Conservation (phyloP, 345 rosid species). For the Raphanus raphanistrum region DNA sequence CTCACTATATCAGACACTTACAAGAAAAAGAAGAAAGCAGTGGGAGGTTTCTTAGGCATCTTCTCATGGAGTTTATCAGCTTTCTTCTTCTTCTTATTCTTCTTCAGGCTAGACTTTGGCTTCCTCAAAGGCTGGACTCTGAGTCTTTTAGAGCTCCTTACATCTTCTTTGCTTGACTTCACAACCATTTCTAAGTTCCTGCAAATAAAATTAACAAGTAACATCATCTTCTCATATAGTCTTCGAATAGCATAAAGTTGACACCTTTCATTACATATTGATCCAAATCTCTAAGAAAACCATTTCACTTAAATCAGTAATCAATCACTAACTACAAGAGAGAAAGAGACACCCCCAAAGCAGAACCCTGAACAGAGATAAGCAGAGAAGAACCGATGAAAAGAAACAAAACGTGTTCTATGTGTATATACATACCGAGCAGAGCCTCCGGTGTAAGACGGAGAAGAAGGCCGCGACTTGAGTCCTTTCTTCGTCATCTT, state of each 20-base stretch:
- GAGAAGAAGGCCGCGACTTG: slow-evolving; percentile 33
- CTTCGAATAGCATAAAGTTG: slow-evolving; percentile 1
- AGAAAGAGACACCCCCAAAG: background rate
- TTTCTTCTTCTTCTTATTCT: slow-evolving; percentile 43
- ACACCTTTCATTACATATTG: background rate
- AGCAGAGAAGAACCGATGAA: background rate
- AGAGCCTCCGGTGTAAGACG: slow-evolving; percentile 27
- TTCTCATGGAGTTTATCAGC: slow-evolving; percentile 42
- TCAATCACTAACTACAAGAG: background rate
- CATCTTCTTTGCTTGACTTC: slow-evolving; percentile 30
- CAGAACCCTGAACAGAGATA: slow-evolving; percentile 18
- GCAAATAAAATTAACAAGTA: background rate
- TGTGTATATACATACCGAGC: background rate
- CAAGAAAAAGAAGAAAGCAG: slow-evolving; percentile 91
- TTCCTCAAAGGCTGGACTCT: slow-evolving; percentile 36
- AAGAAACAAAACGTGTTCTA: too few species aligned
- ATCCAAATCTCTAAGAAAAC: background rate
- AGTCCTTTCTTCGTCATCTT: slow-evolving; percentile 42
- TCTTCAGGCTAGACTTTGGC: slow-evolving; percentile 35
- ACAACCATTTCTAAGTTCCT: slow-evolving; percentile 44
- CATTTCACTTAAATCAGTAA: slow-evolving; percentile 1
- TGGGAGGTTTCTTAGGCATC: slow-evolving; percentile 91
- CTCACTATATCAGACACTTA: slow-evolving; percentile 32
- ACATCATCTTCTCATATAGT: background rate
- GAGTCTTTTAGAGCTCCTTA: slow-evolving; percentile 37